Conservation (phyloP, 2,329 filamentous ascomycete genomes). For the Neopestalotiopsis sp. region DNA sequence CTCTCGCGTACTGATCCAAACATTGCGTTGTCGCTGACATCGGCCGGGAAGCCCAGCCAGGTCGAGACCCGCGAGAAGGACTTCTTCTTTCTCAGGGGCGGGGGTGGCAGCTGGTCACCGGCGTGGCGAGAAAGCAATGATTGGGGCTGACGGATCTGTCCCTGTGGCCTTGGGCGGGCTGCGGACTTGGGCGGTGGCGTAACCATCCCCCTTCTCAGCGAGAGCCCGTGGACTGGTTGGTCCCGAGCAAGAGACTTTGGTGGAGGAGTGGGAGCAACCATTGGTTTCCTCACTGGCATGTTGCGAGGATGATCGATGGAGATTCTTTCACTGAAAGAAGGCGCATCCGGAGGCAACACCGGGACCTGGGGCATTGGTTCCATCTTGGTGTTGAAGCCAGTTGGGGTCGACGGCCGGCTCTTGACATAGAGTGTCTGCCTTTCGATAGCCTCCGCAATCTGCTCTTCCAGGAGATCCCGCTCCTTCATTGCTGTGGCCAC, state of each 20-base stretch:
- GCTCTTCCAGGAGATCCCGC: slow-evolving; percentile 61
- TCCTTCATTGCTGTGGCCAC: slow-evolving; percentile 64
- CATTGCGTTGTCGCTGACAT: slow-evolving; percentile 45
- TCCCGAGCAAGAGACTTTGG: not conserved
- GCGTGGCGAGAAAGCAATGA: slow-evolving; percentile 27
- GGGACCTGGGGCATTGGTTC: slow-evolving; percentile 63
- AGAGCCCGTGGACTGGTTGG: slow-evolving; percentile 37
- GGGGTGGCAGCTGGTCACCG: slow-evolving; percentile 51
- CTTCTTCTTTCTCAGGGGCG: slow-evolving; percentile 69
- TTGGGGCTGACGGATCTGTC: not conserved
- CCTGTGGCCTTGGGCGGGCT: slow-evolving; percentile 5
- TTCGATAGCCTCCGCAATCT: slow-evolving; percentile 66
- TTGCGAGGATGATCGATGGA: slow-evolving; percentile 50
- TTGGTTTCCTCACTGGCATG: slow-evolving; percentile 37
- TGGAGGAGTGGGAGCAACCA: slow-evolving; percentile 16
- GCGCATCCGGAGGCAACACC: slow-evolving; percentile 60
- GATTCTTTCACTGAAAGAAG: slow-evolving; percentile 63
- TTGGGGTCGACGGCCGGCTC: slow-evolving; percentile 55
- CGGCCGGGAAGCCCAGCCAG: slow-evolving; percentile 58
- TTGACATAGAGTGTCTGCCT: slow-evolving; percentile 62
- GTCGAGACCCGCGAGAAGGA: slow-evolving; percentile 67
- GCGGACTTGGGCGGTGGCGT: slow-evolving; percentile 26
- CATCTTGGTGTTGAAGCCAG: slow-evolving; percentile 44
- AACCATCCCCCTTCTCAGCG: slow-evolving; percentile 31
- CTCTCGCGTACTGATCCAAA: slow-evolving; percentile 60